These are phyloP conservation scores for Daedaleopsis nitida DNA, from an alignment of 768 basidiomycete genomes.

Conservation along the genomic window DNA sequence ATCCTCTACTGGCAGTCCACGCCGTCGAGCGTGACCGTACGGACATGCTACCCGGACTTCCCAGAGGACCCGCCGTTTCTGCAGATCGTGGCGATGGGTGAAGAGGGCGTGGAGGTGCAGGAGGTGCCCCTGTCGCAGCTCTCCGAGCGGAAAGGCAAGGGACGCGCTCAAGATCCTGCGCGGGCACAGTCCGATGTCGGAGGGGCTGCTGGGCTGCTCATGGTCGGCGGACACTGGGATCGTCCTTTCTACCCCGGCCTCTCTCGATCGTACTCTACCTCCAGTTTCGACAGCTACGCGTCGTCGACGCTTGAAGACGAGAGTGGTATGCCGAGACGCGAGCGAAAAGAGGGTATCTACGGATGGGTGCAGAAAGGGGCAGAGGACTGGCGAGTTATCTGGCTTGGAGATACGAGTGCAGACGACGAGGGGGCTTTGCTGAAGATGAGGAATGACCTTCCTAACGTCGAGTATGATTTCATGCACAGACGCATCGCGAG, in stretches of 20 bases:
- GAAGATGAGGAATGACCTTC: constrained; percentile 20
- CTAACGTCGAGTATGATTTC: constrained; percentile 5
- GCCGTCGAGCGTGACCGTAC: constrained; percentile 56
- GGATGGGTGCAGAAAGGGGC: constrained; percentile 75
- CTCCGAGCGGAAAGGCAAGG: constrained; percentile 47
- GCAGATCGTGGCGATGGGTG: constrained; percentile 70
- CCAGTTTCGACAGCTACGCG: constrained; percentile 42
- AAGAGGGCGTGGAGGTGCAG: constrained; percentile 73
- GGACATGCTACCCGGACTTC: constrained; percentile 44
- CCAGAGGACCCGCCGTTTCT: constrained; percentile 45
- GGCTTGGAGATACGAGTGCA: constrained; percentile 65
- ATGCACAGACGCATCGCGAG: constrained; percentile 4
- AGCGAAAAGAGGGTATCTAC: constrained; percentile 67
- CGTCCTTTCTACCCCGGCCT: constrained; percentile 37
- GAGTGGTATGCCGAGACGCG: constrained; percentile 41
- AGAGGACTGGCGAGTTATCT: constrained; percentile 81
- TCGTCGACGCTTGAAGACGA: constrained; percentile 57
- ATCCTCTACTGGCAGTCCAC: constrained; percentile 58
- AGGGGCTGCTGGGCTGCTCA: constrained; percentile 63
- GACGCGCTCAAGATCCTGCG: constrained; percentile 47
- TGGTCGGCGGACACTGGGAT: constrained; percentile 53
- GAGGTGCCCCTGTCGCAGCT: constrained; percentile 62
- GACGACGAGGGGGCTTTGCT: constrained; percentile 35
- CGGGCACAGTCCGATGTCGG: constrained; percentile 66
- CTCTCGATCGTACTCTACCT: constrained; percentile 45